Evolutionary conservation across 2,329 filamentous ascomycete genomes (phyloP), one percentile per base, ranked within the genome.

Genomic region (Aureobasidium sp.): DNA sequence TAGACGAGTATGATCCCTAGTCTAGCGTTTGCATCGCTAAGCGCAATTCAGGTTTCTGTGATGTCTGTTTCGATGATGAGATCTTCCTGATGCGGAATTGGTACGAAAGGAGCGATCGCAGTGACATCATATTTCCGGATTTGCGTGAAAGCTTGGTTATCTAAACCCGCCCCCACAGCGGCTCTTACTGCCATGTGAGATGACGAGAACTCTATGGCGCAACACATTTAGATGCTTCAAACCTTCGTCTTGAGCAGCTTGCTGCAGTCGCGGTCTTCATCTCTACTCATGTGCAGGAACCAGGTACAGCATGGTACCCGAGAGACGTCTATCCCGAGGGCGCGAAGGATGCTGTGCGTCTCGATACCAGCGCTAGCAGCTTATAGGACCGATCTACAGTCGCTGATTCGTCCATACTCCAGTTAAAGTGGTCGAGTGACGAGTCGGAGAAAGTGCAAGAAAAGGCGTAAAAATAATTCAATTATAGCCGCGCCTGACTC

Each of bases 331-430:
- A 16, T 39, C 21, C 3, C 3, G 34, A 27, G 10, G 21, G 8
- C 6, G 29, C 32, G 25, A 37, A 8, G 5, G 21, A 16, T 54
- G 50, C 50, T 42, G 36, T 54, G 50, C 50, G 50, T 54, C 49
- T 39, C 50, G 5, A 5, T 54, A 42, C 50, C 50, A 54, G 15
- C 49, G 30, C 50, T 54, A 54, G 25, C 27, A 54, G 36, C 50
- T 54, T 54, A 54, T 54, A 54, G 50, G 27, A n/a, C 15, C 16
- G 50, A 54, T 54, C 50, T 54, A 32, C 50, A 54, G 37, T 4
- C 29, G 50, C 50, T 54, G 50, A 54, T 54, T 54, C 50, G 50
- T 54, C 25, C 15, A 16, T 10, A 32, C 7, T 21, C 15, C 16
- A 41, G 13, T 42, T 37, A 54, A 16, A 42, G 25, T 41, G 50